These are phyloP conservation scores for Scheffersomyces quercinus DNA, from an alignment of 1,139 yeast genomes.

Conservation along the genomic window DNA sequence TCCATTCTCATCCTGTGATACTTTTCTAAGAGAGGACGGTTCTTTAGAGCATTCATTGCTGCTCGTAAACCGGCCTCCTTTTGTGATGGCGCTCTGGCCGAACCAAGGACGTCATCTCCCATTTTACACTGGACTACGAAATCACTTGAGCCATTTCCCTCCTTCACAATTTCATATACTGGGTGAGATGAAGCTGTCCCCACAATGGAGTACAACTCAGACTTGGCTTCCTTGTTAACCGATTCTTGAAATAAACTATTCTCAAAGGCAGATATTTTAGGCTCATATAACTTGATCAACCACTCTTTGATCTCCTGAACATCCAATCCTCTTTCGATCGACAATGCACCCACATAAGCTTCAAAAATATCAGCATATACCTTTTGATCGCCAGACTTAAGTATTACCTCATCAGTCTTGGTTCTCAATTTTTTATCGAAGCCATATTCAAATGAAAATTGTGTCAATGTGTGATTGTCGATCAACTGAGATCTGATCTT, in stretches of 20 bases:
- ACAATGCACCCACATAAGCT: constrained; percentile 86
- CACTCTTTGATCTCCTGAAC: constrained; percentile 55
- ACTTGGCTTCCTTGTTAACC: constrained; percentile 66
- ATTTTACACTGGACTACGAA: constrained; percentile 69
- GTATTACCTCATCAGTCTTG: constrained; percentile 45
- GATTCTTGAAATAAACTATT: constrained; percentile 24
- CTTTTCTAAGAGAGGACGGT: constrained; percentile 61
- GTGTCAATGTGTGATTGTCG: constrained; percentile 69
- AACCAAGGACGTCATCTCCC: constrained; percentile 54
- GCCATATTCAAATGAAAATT: constrained; percentile 71
- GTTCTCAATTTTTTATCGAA: constrained; percentile 62
- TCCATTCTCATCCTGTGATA: constrained; percentile 60
- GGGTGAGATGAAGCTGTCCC: constrained; percentile 76
- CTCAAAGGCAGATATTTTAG: constrained; percentile 27
- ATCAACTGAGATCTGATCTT: constrained; percentile 69
- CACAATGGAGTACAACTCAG: constrained; percentile 72
- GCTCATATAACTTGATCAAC: constrained; percentile 54
- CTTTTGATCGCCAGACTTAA: constrained; percentile 56
- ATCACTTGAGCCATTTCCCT: constrained; percentile 41
- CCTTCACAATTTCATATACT: constrained; percentile 45
- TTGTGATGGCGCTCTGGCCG: constrained; percentile 58
- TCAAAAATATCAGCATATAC: constrained; percentile 80
- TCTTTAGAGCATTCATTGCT: constrained; percentile 68
- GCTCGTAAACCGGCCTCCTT: constrained; percentile 73
- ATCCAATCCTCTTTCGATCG: constrained; percentile 55